Evolutionary conservation across 2,329 filamentous ascomycete species (phyloP).

Genomic region (Septoria petroselini): DNA sequence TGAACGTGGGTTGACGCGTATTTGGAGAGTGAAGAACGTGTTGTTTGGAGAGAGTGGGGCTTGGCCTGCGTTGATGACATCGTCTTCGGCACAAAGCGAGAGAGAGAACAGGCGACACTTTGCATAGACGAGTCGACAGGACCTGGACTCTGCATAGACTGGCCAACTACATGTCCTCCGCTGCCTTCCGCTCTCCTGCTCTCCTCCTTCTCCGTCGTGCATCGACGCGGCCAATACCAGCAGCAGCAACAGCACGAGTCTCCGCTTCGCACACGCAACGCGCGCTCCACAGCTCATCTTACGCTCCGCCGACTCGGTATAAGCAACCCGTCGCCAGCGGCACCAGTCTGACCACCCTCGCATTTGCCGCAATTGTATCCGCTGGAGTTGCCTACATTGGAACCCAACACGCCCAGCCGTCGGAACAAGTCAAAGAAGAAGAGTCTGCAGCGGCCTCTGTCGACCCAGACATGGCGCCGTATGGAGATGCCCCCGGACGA

Average conservation of each 20-base stretch:
- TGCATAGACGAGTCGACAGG: not conserved
- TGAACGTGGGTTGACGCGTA: not conserved
- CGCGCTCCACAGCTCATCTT: constrained; percentile 1
- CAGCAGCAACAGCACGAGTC: not conserved
- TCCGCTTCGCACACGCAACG: constrained; percentile 1
- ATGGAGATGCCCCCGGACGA: constrained; percentile 58
- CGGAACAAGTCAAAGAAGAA: not conserved
- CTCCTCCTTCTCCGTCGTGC: not conserved
- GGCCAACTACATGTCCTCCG: constrained; percentile 3
- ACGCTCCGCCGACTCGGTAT: constrained; percentile 1
- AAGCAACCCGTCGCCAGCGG: constrained; percentile 14
- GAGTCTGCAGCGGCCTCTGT: constrained; percentile 23
- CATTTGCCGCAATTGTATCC: constrained; percentile 27
- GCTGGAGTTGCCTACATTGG: constrained; percentile 27
- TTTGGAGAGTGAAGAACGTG: constrained; percentile 1
- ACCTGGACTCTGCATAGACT: not conserved
- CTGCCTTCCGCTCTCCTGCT: constrained; percentile 3
- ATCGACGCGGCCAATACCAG: not conserved
- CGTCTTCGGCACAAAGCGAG: not conserved
- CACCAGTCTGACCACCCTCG: constrained; percentile 26
- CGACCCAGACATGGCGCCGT: constrained; percentile 35
- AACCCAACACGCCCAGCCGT: constrained; percentile 19
- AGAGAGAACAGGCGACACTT: no score
- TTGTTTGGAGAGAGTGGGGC: constrained; percentile 5
- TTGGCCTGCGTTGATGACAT: constrained; percentile 1